Evolutionary conservation across 208 protist species (phyloP).

Genomic region (Borovskyia barvae): DNA sequence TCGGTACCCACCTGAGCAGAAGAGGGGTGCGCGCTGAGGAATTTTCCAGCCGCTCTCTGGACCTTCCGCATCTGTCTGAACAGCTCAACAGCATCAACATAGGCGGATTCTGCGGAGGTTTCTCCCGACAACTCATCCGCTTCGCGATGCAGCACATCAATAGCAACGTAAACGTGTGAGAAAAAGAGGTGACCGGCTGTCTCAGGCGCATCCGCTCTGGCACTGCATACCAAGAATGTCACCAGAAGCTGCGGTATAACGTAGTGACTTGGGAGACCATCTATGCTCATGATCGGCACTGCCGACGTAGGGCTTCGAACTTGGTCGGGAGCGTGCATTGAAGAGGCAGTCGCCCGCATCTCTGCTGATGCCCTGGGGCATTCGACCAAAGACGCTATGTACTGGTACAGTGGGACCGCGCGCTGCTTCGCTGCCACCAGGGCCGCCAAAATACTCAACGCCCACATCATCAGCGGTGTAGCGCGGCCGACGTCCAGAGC

Average conservation of each 20-base stretch:
- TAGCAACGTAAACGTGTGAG: constrained; percentile 31
- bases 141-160: constrained; percentile 46
- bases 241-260: constrained; percentile 13
- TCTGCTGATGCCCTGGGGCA: background rate
- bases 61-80: constrained; percentile 8
- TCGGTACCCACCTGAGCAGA: background rate
- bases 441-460: constrained; percentile 55
- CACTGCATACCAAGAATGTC: constrained; percentile 1
- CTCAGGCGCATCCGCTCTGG: constrained; percentile 32
- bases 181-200: constrained; percentile 24
- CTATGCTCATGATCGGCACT: background rate
- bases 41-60: constrained; percentile 4
- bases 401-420: constrained; percentile 34
- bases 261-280: background rate
- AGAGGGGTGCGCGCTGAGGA: constrained; percentile 3
- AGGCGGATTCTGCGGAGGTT: too few species aligned
- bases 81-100: constrained; percentile 6
- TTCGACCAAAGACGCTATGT: constrained; percentile 23
- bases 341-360: background rate
- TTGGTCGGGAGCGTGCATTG: too few species aligned
- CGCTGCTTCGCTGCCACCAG: constrained; percentile 41
- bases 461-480: constrained; percentile 22
- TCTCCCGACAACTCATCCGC: too few species aligned
- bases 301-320: too few species aligned
- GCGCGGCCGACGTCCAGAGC: constrained; percentile 2